phyloP scores from a whole-genome alignment of 1,284 basidiomycete genomes.

The Xerocomus nothofagi region DNA sequence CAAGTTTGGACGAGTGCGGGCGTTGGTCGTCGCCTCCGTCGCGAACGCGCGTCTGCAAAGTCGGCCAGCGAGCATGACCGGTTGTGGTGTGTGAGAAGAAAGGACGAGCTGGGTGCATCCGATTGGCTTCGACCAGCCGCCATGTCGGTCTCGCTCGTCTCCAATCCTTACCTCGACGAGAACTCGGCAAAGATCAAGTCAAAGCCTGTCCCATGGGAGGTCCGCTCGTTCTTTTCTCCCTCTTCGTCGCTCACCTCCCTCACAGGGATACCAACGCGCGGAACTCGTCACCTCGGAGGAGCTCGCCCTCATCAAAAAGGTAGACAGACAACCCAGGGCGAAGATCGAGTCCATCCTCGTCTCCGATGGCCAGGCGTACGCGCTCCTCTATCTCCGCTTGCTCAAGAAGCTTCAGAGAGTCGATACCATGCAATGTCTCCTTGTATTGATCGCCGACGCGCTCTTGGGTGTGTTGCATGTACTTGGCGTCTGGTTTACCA shows the following conservation, averaged over 20 bases:
- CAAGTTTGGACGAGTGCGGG: constrained; percentile 27
- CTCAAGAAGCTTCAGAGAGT: constrained; percentile 91
- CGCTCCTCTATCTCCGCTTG: constrained; percentile 86
- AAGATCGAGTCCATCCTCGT: constrained; percentile 76
- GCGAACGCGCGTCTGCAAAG: constrained; percentile 36
- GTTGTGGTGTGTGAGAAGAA: constrained; percentile 7
- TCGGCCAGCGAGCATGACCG: constrained; percentile 5
- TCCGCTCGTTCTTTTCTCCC: constrained; percentile 33
- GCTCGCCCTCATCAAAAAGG: constrained; percentile 86
- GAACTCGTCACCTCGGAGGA: constrained; percentile 89
- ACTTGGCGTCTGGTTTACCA: background rate
- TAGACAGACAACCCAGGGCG: constrained; percentile 76
- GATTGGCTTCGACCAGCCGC: constrained; percentile 6
- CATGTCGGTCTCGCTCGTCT: constrained; percentile 84
- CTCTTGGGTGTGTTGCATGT: constrained; percentile 59
- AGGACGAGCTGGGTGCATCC: background rate
- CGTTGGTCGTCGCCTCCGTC: constrained; percentile 31
- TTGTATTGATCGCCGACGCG: constrained; percentile 91
- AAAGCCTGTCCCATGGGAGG: constrained; percentile 97
- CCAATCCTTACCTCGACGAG: constrained; percentile 87
- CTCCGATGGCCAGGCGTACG: constrained; percentile 81
- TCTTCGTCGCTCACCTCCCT: constrained; percentile 14
- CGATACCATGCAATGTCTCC: constrained; percentile 92
- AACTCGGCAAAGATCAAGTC: constrained; percentile 83
- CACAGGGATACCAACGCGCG: constrained; percentile 91